Evolutionary conservation across 176 grass and related monocot genomes (phyloP).

Genomic region (Puya raimondii): DNA sequence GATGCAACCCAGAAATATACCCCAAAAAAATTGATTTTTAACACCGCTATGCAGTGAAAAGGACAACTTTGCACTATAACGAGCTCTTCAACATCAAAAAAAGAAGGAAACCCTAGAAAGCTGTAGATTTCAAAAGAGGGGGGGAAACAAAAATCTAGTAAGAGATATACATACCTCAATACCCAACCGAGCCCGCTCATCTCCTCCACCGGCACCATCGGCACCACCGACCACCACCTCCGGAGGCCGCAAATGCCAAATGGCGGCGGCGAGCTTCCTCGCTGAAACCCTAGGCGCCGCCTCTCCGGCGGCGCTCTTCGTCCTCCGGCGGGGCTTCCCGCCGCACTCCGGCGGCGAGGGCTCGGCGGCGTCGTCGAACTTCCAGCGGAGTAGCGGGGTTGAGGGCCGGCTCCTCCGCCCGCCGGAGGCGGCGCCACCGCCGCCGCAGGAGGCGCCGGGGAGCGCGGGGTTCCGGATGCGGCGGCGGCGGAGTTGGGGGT

Average conservation of each 20-base stretch:
- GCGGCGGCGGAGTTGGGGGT: conserved; percentile 5
- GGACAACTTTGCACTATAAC: neutral
- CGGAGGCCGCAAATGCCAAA: conserved; percentile 71
- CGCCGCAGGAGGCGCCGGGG: conserved; percentile 5
- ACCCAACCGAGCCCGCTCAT: conserved; percentile 36
- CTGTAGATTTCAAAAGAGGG: neutral
- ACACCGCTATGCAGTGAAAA: neutral
- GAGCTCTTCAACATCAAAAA: neutral
- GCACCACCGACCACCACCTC: conserved; percentile 29
- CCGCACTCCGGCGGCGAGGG: conserved; percentile 16
- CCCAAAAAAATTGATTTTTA: neutral
- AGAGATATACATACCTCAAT: conserved; percentile 24
- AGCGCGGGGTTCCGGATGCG: conserved; percentile 22
- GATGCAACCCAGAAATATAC: too few relatives aligned
- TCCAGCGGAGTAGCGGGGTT: conserved; percentile 77
- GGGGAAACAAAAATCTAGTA: neutral
- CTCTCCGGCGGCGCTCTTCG: conserved; percentile 10
- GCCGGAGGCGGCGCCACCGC: neutral
- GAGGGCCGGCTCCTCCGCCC: conserved; percentile 51
- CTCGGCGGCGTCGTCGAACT: conserved; percentile 27
- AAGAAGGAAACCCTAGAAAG: neutral
- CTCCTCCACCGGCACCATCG: conserved; percentile 1
- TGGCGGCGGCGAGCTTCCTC: conserved; percentile 62
- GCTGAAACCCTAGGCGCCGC: conserved; percentile 46
- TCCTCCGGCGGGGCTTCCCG: neutral